Evolutionary conservation across 768 basidiomycete genomes (phyloP), one percentile per base, ranked within the genome.

Genomic region (Imleria badia): DNA sequence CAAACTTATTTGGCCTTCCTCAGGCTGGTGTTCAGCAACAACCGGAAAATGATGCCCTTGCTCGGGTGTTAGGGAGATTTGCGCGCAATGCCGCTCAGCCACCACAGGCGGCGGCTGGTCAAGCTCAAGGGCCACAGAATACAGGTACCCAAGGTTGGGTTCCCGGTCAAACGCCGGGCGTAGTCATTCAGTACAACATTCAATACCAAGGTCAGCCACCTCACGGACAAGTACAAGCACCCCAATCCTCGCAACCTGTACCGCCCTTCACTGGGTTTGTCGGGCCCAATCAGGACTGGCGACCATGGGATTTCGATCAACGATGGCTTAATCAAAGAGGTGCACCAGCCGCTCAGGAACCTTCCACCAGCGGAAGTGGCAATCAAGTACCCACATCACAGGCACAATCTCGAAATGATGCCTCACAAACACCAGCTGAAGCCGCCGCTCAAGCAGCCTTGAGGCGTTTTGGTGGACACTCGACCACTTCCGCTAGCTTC

Each of bases 391-490:
- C 51, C 36, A 26, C 38, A 17, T 42, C 64, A 13, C 66, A 48
- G 9, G 33, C 40, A 36, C 63, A 41, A 35, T 6, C 52, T 26
- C 52, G 46, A 43, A n/a, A n/a, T n/a, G 59, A 58, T 34, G 3
- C 33, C 19, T 42, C 60, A 42, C 55, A 65, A 46, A 69, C 73
- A 34, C 75, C 81, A 15, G 61, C 77, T 55, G 76, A 78, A 40
- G 86, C 85, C 2, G 89, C 89, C 20, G 85, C 84, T 35, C 75
- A 77, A 36, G 89, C 91, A 13, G 87, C 89, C 4, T 59, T 89
- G 55, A 79, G 81, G 55, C 78, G 88, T 53, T 67, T 76, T 23
- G 63, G 55, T 38, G 51, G 60, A n/a, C 45, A 36, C 23, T 41
- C 59, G 0, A 30, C 56, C 15, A 43, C 72, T 66, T 35, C 58